Base-by-base conservation (phyloP, 2,329 filamentous ascomycete species). In the Gremmenia infestans region DNA sequence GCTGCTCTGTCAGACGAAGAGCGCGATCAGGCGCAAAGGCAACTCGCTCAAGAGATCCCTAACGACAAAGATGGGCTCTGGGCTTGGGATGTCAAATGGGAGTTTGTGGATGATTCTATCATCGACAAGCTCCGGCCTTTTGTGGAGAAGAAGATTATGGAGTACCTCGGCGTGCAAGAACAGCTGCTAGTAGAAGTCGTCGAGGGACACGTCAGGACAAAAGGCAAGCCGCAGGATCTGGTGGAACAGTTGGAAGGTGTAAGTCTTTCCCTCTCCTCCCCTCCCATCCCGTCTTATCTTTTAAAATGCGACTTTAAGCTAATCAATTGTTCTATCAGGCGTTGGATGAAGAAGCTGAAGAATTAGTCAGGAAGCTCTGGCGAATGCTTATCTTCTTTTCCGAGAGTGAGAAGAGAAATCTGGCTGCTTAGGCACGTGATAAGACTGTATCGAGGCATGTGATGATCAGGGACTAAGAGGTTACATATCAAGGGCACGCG, bases 321-420 rank as follows among this genome's bases (percentile, higher is more conserved):
- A 70, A 78, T 64, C 45, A 14, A 54, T 48, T 59, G 23, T 58
- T 57, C 60, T 32, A 58, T 58, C 60, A 93, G 85, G 90, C 91
- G 45, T 78, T 99, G 60, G 94, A 97, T 69, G 94, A 99, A 68
- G 94, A 97, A 70, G 91, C 92, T 11, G 92, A 97, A 72, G 87
- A 89, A 25, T 76, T 99, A 63, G 92, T 97, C 50, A 95, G 91
- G 82, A 97, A 97, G 76, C 81, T 99, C 37, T 99, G 94, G 94
- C 85, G 93, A 50, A 96, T 97, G 91, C 86, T 97, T 56, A 96
- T 97, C 67, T 97, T 97, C 83, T 97, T 93, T 68, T 94, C 90
- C 5, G 93, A 97, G 73, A 89, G 88, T 68, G 93, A 96, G 80
- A 96, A 94, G 76, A 80, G 91, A 60, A 92, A 92, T 2, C 77